These are phyloP conservation scores for Leucocoprinus leucothites DNA, from an alignment of 768 basidiomycete species.

Conservation along the genomic window DNA sequence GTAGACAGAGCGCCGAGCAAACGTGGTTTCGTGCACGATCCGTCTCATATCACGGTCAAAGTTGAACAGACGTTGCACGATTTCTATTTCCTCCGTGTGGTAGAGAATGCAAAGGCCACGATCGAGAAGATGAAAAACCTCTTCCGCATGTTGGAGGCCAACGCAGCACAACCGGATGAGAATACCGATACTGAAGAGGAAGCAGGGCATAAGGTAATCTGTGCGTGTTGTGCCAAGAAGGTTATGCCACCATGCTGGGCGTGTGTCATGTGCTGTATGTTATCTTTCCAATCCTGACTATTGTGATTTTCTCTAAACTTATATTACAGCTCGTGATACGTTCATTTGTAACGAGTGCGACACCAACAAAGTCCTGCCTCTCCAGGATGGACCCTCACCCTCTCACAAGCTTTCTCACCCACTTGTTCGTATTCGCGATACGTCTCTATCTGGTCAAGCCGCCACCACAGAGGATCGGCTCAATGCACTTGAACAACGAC, in stretches of 20 bases:
- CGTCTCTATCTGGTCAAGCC: conserved; percentile 13
- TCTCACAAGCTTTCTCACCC: conserved; percentile 23
- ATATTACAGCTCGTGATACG: conserved; percentile 21
- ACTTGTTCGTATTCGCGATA: conserved; percentile 25
- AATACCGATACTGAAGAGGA: neutral
- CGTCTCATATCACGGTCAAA: conserved; percentile 26
- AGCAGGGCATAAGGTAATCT: conserved; percentile 8
- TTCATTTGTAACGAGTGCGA: conserved; percentile 31
- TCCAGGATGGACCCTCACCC: conserved; percentile 15
- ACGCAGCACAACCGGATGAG: neutral
- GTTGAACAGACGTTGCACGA: conserved; percentile 31
- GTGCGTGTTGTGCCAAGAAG: conserved; percentile 19
- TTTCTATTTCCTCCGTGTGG: conserved; percentile 22
- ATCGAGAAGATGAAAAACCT: conserved; percentile 23
- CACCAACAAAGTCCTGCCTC: conserved; percentile 10
- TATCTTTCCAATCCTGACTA: neutral
- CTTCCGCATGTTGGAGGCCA: conserved; percentile 22
- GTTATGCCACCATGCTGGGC: conserved; percentile 21
- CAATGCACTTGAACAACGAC: conserved; percentile 25
- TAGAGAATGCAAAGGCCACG: conserved; percentile 21
- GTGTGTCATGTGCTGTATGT: conserved; percentile 21
- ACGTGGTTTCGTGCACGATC: conserved; percentile 27
- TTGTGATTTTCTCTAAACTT: neutral
- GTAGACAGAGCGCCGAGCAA: conserved; percentile 25
- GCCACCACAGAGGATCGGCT: conserved; percentile 23